A percentile compares a stretch with the other conserved stretches of the same genome.
Conservation (phyloP, 345 rosid species). For the Rhizophora apiculata region DNA sequence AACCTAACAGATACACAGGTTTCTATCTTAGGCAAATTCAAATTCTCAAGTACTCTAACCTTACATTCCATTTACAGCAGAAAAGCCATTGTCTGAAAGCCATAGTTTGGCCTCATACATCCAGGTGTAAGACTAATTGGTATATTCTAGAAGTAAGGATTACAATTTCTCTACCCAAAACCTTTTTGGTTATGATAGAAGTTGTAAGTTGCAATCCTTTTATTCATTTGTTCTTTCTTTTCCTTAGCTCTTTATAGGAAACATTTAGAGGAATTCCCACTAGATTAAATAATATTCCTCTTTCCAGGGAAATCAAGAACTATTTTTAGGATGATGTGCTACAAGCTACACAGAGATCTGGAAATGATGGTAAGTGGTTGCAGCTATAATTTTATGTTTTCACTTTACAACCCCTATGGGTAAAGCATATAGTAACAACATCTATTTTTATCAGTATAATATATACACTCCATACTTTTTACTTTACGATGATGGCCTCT, state of each 20-base stretch:
- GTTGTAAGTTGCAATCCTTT: slow-evolving; percentile 10
- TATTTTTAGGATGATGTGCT: slow-evolving; percentile 86
- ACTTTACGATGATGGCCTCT: too few relatives aligned
- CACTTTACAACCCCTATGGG: background rate
- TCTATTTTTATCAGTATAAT: background rate
- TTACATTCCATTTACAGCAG: too few relatives aligned
- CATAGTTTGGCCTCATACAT: too few relatives aligned
- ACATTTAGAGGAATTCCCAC: slow-evolving; percentile 93
- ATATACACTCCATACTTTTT: too few relatives aligned
- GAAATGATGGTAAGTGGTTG: slow-evolving; percentile 61
- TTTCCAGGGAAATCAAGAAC: slow-evolving; percentile 78
- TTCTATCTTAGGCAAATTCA: too few relatives aligned
- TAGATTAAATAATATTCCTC: slow-evolving; percentile 82
- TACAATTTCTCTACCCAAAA: background rate
- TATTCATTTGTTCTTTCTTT: slow-evolving; percentile 29
- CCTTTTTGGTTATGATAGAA: slow-evolving; percentile 2
- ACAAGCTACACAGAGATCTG: slow-evolving; percentile 65
- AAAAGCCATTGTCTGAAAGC: background rate
- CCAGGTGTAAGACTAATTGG: too few relatives aligned
- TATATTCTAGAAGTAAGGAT: background rate
- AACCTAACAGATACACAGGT: too few relatives aligned
- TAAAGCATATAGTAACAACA: background rate
- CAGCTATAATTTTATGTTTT: slow-evolving; percentile 42
- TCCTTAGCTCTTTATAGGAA: slow-evolving; percentile 46
- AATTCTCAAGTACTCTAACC: too few relatives aligned